These are phyloP conservation scores for Verticillium isaacii DNA, from an alignment of 2,329 filamentous ascomycete species.

Conservation along the genomic window DNA sequence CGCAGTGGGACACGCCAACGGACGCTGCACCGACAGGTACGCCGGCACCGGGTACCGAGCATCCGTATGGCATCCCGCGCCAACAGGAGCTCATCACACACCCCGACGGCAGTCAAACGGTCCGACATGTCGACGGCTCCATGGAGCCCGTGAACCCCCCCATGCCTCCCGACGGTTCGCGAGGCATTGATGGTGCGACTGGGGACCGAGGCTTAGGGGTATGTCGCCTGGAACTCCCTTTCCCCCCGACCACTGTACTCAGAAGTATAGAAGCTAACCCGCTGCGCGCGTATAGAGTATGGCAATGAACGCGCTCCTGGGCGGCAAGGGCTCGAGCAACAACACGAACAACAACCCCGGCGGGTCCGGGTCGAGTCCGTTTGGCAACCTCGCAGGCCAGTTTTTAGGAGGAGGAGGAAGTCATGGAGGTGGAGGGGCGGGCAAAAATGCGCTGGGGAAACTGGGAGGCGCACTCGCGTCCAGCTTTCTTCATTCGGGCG, in stretches of 20 bases:
- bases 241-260: background rate
- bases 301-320: conserved; percentile 54
- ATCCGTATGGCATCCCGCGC: conserved; percentile 58
- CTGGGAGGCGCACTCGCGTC: conserved; percentile 53
- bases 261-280: background rate
- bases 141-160: conserved; percentile 53
- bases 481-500: conserved; percentile 45
- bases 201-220: conserved; percentile 63
- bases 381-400: conserved; percentile 43
- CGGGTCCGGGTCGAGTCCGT: conserved; percentile 31
- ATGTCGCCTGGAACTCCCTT: conserved; percentile 27
- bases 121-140: conserved; percentile 55
- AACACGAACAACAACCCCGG: conserved; percentile 13
- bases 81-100: conserved; percentile 54
- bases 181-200: conserved; percentile 45
- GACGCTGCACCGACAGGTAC: conserved; percentile 58
- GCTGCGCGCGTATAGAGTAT: conserved; percentile 40
- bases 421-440: conserved; percentile 21
- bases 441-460: conserved; percentile 43
- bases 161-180: conserved; percentile 42
- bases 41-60: conserved; percentile 49
- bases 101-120: conserved; percentile 57
- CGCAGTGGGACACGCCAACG: conserved; percentile 71
- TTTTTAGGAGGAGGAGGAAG: conserved; percentile 30
- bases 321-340: conserved; percentile 36